Evolutionary conservation across 257 asterid species (phyloP).

Genomic region (Solanum lycopersicoides): DNA sequence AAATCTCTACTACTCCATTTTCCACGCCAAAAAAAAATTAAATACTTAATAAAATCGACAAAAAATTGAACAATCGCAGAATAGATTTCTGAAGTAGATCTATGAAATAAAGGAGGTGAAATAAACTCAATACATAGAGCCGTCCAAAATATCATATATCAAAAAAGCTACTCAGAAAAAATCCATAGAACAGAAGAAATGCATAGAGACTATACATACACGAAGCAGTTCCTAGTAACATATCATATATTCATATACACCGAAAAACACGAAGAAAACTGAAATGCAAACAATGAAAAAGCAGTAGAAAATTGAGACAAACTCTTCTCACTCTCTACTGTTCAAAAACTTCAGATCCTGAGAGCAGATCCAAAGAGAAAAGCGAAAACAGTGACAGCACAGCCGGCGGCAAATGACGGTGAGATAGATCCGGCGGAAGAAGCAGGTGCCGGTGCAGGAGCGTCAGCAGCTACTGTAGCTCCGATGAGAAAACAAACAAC

Average conservation of each 20-base stretch:
- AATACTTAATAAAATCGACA: not conserved
- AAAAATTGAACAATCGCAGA: not conserved
- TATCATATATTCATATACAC: not conserved
- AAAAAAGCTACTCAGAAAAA: not conserved
- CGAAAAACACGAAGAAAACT: not conserved
- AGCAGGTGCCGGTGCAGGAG: constrained; percentile 39
- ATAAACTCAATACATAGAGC: not conserved
- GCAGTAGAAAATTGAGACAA: not conserved
- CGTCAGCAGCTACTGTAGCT: constrained; percentile 22
- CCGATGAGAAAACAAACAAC: constrained; percentile 26
- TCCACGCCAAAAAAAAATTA: not conserved
- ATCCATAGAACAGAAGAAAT: not conserved
- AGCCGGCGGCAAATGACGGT: constrained; percentile 27
- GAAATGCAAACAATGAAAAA: not conserved
- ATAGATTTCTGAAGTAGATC: not conserved
- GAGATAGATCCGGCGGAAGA: constrained; percentile 28
- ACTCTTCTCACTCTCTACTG: not conserved
- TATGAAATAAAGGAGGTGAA: not conserved
- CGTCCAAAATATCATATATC: not conserved
- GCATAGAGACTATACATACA: not conserved
- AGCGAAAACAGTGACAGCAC: constrained; percentile 21
- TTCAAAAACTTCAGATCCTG: constrained; percentile 21
- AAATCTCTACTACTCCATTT: not conserved
- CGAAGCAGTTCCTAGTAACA: not conserved
- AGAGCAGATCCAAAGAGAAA: constrained; percentile 30